Evolutionary conservation across 257 asterid species (phyloP), one percentile per base, ranked within the genome.

Genomic region (Voacanga thouarsii): DNA sequence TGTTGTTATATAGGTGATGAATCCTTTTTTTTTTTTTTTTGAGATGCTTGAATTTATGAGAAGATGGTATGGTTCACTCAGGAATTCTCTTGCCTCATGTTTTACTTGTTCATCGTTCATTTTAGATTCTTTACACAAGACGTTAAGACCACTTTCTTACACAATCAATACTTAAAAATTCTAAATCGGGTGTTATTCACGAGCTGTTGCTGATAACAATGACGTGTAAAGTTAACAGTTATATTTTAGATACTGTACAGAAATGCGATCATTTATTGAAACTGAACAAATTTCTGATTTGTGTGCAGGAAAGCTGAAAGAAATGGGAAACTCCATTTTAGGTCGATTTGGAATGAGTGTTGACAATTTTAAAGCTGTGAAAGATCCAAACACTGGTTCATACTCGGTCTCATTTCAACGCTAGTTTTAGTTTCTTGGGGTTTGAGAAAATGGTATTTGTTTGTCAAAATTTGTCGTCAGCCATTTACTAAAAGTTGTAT

Each of bases 331-430:
- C 69, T 90, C 97, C 37, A 80, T 92, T 83, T 87, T 94, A 83
- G 97, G 97, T 23, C 94, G 94, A 71, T 94, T 94, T 77, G 98
- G 98, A 65, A 92, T 94, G 98, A 92, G 96, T n/a, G 82, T 86
- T 0, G 97, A 94, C 92, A 94, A 94, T 80, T 92, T 92, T 74
- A 94, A 94, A 86, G 91, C 98, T 39, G 97, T 94, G 37, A 84
- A 94, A 82, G 98, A 94, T 83, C 97, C 98, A 37, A 94, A 89
- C 51, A 89, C 96, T 18, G 98, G 98, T 70, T 94, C 97, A 74
- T 94, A 92, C 82, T 94, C 98, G 9, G 16, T 94, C 72, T 81
- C 89, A 24, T 90, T 92, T 72, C 97, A 92, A 84, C 88, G 87
- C 33, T 92, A 88, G 85, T 75, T 76, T 19, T 77, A 61, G 59